Conservation (phyloP, 2,329 filamentous ascomycete species). For the Penicillium aurantiogriseum region DNA sequence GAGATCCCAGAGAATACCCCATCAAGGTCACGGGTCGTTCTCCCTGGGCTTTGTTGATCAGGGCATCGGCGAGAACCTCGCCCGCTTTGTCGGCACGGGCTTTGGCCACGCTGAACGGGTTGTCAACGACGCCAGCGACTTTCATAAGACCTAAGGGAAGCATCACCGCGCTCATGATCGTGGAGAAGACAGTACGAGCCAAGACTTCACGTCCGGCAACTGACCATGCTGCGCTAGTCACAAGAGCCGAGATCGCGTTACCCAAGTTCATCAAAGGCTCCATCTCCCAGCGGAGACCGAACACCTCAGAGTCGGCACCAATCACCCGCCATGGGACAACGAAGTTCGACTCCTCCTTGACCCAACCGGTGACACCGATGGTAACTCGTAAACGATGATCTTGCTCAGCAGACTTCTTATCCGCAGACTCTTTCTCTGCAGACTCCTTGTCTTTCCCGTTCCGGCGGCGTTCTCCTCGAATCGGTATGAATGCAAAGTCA, state of each 20-base stretch:
- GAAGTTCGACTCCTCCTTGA: slow-evolving; percentile 70
- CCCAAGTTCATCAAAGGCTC: slow-evolving; percentile 75
- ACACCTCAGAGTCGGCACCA: slow-evolving; percentile 71
- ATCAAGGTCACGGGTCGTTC: slow-evolving; percentile 77
- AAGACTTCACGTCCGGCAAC: slow-evolving; percentile 72
- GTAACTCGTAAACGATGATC: slow-evolving; percentile 74
- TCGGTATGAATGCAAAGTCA: slow-evolving; percentile 81
- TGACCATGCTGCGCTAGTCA: slow-evolving; percentile 76
- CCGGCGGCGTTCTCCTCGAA: slow-evolving; percentile 54
- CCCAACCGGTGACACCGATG: slow-evolving; percentile 79
- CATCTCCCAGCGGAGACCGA: slow-evolving; percentile 80
- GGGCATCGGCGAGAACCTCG: slow-evolving; percentile 72
- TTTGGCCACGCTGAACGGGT: slow-evolving; percentile 76
- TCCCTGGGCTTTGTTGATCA: slow-evolving; percentile 78
- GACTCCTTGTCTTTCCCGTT: slow-evolving; percentile 44
- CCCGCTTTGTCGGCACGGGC: slow-evolving; percentile 78
- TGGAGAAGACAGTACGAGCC: slow-evolving; percentile 67
- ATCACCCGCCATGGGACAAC: slow-evolving; percentile 75
- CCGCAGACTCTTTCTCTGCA: slow-evolving; percentile 46
- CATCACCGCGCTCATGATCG: slow-evolving; percentile 62
- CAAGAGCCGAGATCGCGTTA: slow-evolving; percentile 70
- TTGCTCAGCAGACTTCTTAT: slow-evolving; percentile 44
- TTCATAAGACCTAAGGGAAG: slow-evolving; percentile 69
- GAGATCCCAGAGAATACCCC: slow-evolving; percentile 77
- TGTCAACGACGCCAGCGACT: slow-evolving; percentile 69